Evolutionary conservation across 768 basidiomycete species (phyloP).

Genomic region (Leccinum boreale): DNA sequence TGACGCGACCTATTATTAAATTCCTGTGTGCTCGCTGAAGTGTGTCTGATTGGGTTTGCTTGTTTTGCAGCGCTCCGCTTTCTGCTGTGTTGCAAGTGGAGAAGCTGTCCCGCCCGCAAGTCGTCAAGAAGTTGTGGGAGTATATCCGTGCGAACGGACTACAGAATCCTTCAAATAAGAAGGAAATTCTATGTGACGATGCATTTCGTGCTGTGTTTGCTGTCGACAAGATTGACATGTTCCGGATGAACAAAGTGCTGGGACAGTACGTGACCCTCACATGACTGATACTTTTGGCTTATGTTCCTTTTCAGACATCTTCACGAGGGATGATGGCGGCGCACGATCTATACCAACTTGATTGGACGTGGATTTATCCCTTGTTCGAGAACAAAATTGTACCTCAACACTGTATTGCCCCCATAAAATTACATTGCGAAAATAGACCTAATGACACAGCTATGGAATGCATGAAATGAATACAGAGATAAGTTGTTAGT

Average conservation of each 20-base stretch:
- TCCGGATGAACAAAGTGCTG: constrained; percentile 90
- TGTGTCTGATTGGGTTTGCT: constrained; percentile 3
- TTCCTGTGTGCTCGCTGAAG: not conserved
- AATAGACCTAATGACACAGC: not conserved
- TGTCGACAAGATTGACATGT: constrained; percentile 86
- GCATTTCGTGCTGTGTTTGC: constrained; percentile 71
- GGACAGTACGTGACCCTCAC: constrained; percentile 52
- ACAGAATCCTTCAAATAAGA: constrained; percentile 82
- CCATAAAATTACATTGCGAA: constrained; percentile 6
- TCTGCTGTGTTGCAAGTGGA: constrained; percentile 64
- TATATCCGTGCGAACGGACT: constrained; percentile 80
- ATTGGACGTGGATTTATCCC: not conserved
- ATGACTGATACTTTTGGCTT: not conserved
- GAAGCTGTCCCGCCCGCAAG: constrained; percentile 79
- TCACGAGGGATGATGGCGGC: constrained; percentile 23
- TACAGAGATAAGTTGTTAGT: constrained; percentile 1
- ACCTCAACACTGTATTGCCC: constrained; percentile 11
- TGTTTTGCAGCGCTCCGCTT: constrained; percentile 59
- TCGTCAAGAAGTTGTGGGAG: constrained; percentile 87
- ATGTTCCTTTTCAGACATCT: constrained; percentile 24
- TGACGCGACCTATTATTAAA: constrained; percentile 21
- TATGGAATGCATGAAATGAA: not conserved
- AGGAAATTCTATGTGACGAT: constrained; percentile 83
- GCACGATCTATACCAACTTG: not conserved
- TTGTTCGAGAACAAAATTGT: constrained; percentile 8